These are phyloP conservation scores for Exophiala lecanii-corni DNA, from an alignment of 2,329 filamentous ascomycete species.

Conservation along the genomic window DNA sequence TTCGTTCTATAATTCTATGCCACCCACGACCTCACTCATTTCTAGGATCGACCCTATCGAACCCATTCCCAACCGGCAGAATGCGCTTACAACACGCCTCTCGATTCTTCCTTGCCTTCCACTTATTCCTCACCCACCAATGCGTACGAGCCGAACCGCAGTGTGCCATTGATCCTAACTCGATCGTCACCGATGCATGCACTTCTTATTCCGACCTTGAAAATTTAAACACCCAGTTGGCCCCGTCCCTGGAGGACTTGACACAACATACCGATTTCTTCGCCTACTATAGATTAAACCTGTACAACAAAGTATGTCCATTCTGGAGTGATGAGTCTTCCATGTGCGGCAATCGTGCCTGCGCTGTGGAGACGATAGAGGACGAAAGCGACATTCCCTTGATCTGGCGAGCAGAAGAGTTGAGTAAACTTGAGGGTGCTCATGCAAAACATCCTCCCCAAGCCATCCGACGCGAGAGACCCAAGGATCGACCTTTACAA, in stretches of 20 bases:
- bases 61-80: too few species aligned
- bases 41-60: too few species aligned
- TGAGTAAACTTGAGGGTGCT: conserved; percentile 88
- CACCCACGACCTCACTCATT: too few species aligned
- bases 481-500: conserved; percentile 67
- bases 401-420: conserved; percentile 85
- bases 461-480: conserved; percentile 64
- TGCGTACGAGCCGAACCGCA: conserved; percentile 21
- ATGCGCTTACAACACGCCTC: conserved; percentile 19
- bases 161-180: conserved; percentile 65
- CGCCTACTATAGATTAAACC: conserved; percentile 90
- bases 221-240: conserved; percentile 69
- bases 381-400: conserved; percentile 90
- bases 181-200: conserved; percentile 90
- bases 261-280: conserved; percentile 94
- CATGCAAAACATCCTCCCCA: conserved; percentile 83
- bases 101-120: conserved; percentile 23
- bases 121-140: conserved; percentile 16
- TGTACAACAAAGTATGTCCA: conserved; percentile 90
- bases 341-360: conserved; percentile 96
- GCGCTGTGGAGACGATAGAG: conserved; percentile 89
- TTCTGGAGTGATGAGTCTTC: conserved; percentile 93
- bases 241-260: conserved; percentile 72
- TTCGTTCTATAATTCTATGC: too few species aligned
- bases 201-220: conserved; percentile 91